These are phyloP conservation scores for Letharia lupina DNA, from an alignment of 495 filamentous ascomycete species.

Conservation along the genomic window DNA sequence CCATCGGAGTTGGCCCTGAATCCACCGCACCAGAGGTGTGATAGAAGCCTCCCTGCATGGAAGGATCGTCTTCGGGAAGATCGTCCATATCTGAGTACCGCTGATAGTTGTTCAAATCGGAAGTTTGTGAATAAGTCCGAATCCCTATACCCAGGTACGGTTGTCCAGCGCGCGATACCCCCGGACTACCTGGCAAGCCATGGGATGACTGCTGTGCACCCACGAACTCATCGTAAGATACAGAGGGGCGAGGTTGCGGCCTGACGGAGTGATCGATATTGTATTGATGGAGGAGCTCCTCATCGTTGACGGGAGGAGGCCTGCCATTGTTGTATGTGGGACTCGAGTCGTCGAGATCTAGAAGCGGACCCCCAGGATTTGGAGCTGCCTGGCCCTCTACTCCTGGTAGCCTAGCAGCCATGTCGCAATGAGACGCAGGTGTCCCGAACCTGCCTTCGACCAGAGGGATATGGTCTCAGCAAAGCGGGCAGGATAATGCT, in stretches of 20 bases:
- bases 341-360: conserved; percentile 64
- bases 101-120: conserved; percentile 76
- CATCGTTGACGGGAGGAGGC: conserved; percentile 64
- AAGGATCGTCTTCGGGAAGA: conserved; percentile 64
- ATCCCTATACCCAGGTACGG: conserved; percentile 40
- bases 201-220: conserved; percentile 49
- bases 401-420: conserved; percentile 64
- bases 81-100: conserved; percentile 83
- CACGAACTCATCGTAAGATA: conserved; percentile 93
- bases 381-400: conserved; percentile 48
- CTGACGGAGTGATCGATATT: conserved; percentile 56
- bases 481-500: background rate
- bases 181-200: conserved; percentile 46
- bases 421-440: conserved; percentile 25
- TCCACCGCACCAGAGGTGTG: conserved; percentile 50
- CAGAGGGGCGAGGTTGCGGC: conserved; percentile 63
- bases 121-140: conserved; percentile 73
- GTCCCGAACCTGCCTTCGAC: background rate
- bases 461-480: conserved; percentile 1
- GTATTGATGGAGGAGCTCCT: conserved; percentile 63
- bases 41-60: conserved; percentile 56
- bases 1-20: conserved; percentile 30
- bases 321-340: conserved; percentile 65
- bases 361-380: conserved; percentile 58
- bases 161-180: conserved; percentile 21